Base-by-base conservation (phyloP, 768 basidiomycete species). In the Kondoa malvinella region DNA sequence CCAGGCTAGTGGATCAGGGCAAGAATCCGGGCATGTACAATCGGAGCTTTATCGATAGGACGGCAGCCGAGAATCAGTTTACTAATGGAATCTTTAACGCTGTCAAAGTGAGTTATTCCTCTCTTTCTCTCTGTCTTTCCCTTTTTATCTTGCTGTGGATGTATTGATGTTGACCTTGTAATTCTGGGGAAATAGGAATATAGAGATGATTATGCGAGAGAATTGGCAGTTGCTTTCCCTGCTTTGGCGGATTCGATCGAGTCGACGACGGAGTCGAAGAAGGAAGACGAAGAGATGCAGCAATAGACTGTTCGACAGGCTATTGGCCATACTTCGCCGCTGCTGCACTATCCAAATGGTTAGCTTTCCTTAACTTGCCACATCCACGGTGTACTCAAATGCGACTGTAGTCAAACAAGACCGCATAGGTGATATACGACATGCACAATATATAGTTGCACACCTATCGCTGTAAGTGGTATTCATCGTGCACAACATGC, bases 31-130 rank as follows among this genome's bases (percentile, higher is more conserved):
- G 74, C 56, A 8, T 64, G 57, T 71, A 72, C 68, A 73, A 72
- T 3, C 69, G 70, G 25, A 71, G 73, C 59, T 69, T 70, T 4
- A 61, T 74, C 57, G 74, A 75, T 56, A 69, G 73, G 1, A 62
- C 74, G 16, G 64, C 72, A 12, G 72, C 71, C 31, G 74, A 75
- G 34, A 75, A 75, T 67, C 72, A 72, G 72, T 75, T 72, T 66
- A 74, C 72, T 2, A 74, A 73, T 65, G 74, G 73, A 0, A 75
- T 73, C n/a, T 67, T 75, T 1, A 67, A 69, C 3, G 73, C 72
- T 32, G 58, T 75, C 1, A 50, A 68, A 4, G 74, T 74, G 34
- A 26, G 70, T 60, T 4, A 31, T 33, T n/a, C 16, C 2, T 1
- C 29, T 21, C 30, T 4, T 57, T 3, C 14, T 27, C 29, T 61